Conservation (phyloP, 352 stramenopile genomes). For the Halophytophthora batemanensis region DNA sequence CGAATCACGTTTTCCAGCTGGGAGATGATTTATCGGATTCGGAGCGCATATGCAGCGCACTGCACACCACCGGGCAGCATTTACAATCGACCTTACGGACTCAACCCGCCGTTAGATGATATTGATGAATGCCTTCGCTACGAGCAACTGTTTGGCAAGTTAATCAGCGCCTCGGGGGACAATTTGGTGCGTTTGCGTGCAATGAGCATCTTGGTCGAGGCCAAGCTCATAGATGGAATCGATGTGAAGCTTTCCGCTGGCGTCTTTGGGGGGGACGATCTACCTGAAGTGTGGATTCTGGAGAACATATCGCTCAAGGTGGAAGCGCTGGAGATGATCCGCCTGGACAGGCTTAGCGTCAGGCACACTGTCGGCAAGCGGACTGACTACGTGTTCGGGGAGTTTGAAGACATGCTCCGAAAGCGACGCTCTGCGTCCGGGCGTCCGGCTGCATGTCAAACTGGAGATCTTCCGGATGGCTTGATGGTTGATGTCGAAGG, state of each 20-base stretch:
- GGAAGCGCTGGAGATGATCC: constrained; percentile 39
- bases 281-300: constrained; percentile 74
- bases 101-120: constrained; percentile 59
- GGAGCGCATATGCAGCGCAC: constrained; percentile 46
- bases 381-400: constrained; percentile 59
- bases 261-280: constrained; percentile 59
- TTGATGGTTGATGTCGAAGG: constrained; percentile 57
- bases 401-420: constrained; percentile 61
- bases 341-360: constrained; percentile 36
- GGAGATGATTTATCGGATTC: constrained; percentile 78
- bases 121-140: constrained; percentile 32
- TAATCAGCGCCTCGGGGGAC: constrained; percentile 65
- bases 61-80: constrained; percentile 47
- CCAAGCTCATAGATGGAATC: constrained; percentile 28
- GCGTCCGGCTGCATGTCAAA: constrained; percentile 10
- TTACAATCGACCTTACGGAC: constrained; percentile 55
- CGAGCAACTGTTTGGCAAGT: constrained; percentile 28
- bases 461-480: constrained; percentile 31
- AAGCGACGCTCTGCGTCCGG: constrained; percentile 37
- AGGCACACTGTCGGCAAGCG: constrained; percentile 50
- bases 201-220: constrained; percentile 42
- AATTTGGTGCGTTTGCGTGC: constrained; percentile 59
- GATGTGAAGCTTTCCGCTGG: constrained; percentile 39
- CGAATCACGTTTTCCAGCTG: constrained; percentile 65
- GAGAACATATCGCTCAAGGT: constrained; percentile 36